These are phyloP conservation scores for Neofusicoccum sp. DNA, from an alignment of 2,329 filamentous ascomycete species.

Conservation along the genomic window DNA sequence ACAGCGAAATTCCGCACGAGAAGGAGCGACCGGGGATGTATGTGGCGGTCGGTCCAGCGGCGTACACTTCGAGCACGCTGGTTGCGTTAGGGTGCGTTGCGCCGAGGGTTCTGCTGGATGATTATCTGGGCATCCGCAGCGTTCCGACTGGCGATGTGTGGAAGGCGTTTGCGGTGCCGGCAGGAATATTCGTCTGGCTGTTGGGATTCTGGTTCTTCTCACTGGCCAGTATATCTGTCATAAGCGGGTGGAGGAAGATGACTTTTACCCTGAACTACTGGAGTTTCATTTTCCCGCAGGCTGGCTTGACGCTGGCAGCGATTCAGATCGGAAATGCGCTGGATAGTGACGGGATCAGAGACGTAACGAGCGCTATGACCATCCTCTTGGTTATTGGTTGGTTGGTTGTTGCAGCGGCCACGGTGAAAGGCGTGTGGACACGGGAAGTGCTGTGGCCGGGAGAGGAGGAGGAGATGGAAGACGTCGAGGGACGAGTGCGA, in stretches of 20 bases:
- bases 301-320: slow-evolving; percentile 62
- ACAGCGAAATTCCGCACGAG: slow-evolving; percentile 41
- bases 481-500: slow-evolving; percentile 22
- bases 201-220: slow-evolving; percentile 57
- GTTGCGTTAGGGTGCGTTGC: slow-evolving; percentile 51
- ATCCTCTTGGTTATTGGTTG: slow-evolving; percentile 59
- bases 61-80: slow-evolving; percentile 31
- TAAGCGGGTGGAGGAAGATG: slow-evolving; percentile 45
- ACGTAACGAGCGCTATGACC: slow-evolving; percentile 59
- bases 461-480: slow-evolving; percentile 60
- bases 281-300: slow-evolving; percentile 69
- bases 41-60: slow-evolving; percentile 53
- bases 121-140: slow-evolving; percentile 36
- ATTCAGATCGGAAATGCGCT: slow-evolving; percentile 60
- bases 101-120: slow-evolving; percentile 35
- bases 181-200: slow-evolving; percentile 51
- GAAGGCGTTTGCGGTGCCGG: slow-evolving; percentile 45
- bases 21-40: slow-evolving; percentile 53
- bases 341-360: slow-evolving; percentile 55
- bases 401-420: slow-evolving; percentile 54
- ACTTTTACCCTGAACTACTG: slow-evolving; percentile 60
- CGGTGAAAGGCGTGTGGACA: slow-evolving; percentile 52
- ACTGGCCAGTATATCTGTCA: slow-evolving; percentile 43
- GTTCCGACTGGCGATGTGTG: slow-evolving; percentile 41
- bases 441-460: slow-evolving; percentile 59